These are phyloP conservation scores for Dionaea muscipula DNA, from an alignment of 179 eudicot species.

Conservation along the genomic window DNA sequence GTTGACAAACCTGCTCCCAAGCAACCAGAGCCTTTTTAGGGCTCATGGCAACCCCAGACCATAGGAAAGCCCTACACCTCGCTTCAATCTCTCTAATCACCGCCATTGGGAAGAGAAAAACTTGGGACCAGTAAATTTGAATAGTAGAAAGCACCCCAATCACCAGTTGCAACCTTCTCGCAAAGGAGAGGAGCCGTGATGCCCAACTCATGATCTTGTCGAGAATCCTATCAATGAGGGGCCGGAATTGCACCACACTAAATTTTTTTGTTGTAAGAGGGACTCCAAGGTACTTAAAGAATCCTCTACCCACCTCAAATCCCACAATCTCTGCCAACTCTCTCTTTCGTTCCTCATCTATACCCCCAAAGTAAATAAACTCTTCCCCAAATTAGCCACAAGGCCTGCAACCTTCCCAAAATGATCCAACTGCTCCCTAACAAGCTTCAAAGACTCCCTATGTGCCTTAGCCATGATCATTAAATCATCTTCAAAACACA, in stretches of 20 bases:
- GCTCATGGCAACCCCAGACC: not conserved
- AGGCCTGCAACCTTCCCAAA: not conserved
- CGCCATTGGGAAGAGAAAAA: not conserved
- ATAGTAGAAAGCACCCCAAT: not conserved
- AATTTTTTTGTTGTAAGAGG: no score
- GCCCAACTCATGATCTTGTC: no score
- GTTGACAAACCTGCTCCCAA: not conserved
- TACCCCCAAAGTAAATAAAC: no score
- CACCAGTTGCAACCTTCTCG: not conserved
- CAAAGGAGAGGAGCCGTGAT: no score
- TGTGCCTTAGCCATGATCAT: not conserved
- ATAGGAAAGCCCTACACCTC: not conserved
- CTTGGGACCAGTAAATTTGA: not conserved
- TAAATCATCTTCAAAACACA: not conserved
- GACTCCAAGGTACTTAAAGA: no score
- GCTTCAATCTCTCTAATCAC: not conserved
- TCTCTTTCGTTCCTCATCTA: no score
- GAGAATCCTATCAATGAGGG: no score
- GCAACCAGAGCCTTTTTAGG: not conserved
- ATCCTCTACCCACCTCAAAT: no score
- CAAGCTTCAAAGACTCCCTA: not conserved
- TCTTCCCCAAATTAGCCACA: not conserved
- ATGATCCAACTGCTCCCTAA: not conserved
- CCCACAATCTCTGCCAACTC: no score
- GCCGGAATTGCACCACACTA: no score